Conservation (phyloP, 306 rosid species). For the Hylodesmum podocarpum region DNA sequence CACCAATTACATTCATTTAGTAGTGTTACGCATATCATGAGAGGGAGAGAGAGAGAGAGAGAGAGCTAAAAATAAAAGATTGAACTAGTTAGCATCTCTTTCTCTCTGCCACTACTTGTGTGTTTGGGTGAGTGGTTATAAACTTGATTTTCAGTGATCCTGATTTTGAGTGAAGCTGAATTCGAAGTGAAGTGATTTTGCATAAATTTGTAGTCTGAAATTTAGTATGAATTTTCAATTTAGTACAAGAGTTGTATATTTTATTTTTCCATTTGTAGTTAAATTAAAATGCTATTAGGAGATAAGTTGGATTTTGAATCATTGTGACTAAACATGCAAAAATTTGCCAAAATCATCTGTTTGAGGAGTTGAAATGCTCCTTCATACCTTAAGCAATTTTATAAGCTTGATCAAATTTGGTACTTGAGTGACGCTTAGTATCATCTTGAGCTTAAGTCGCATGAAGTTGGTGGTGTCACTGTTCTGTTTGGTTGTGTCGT, state of each 20-base stretch:
- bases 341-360: background rate
- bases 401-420: slow-evolving; percentile 21
- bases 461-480: background rate
- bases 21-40: background rate
- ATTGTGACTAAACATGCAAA: background rate
- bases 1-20: background rate
- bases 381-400: background rate
- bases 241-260: background rate
- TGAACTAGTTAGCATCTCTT: background rate
- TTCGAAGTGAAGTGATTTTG: background rate
- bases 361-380: background rate
- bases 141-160: background rate
- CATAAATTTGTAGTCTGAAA: background rate
- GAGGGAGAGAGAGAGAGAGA: background rate
- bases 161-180: background rate
- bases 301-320: background rate
- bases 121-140: background rate
- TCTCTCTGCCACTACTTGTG: background rate
- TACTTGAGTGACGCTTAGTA: background rate
- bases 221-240: background rate
- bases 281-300: background rate
- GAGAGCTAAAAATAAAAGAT: background rate
- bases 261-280: background rate
- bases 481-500: slow-evolving; percentile 3
- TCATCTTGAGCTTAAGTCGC: background rate